Base-by-base conservation (phyloP, 1,139 yeast genomes). In the Yamadazyma dendronema region DNA sequence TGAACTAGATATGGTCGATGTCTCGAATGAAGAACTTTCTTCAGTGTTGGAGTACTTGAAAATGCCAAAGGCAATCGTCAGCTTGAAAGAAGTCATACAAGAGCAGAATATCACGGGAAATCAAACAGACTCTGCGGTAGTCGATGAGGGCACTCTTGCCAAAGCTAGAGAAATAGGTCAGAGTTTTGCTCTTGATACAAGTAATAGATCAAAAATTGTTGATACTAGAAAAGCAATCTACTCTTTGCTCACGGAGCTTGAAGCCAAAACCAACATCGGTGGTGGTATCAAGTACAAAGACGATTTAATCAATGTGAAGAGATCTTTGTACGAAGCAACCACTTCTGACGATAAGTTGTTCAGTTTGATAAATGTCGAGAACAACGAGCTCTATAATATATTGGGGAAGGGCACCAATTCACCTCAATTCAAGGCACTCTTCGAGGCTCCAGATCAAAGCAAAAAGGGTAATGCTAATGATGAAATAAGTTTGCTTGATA, bases 31-130 rank as follows among this genome's bases (percentile, higher is more conserved):
- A 56, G 95, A 89, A 53, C 69, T 84, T 36, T 61, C 73, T 1
- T 86, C 96, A 1, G 86, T 86, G 4, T 68, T 89, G 39, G 97
- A 88, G 52, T 87, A 77, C 50, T 72, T 89, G 47, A 82, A 83
- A 40, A 66, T 92, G 41, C 96, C 97, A 1, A 70, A 73, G 24
- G 75, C 89, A 2, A 54, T 89, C 17, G 69, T 68, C 11, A 78
- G 77, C 23, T 58, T 86, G 35, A 78, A 79, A 45, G 67, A 65
- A 38, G 50, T 69, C 19, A 37, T 62, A n/a, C 40, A 39, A 10
- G 44, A 40, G 3, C 24, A 35, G 14, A 12, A 16, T 7, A 35
- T 32, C 3, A 19, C 28, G n/a, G 38, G 34, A 3, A 35, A 32
- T 1, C 35, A 35, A 5, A 42, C 35, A 4, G 42, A 31, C 15